A percentile compares a stretch with the other conserved stretches of the same genome.
Conservation (phyloP, 805 yeast species). For the Myxozyma vanderwaltii region DNA sequence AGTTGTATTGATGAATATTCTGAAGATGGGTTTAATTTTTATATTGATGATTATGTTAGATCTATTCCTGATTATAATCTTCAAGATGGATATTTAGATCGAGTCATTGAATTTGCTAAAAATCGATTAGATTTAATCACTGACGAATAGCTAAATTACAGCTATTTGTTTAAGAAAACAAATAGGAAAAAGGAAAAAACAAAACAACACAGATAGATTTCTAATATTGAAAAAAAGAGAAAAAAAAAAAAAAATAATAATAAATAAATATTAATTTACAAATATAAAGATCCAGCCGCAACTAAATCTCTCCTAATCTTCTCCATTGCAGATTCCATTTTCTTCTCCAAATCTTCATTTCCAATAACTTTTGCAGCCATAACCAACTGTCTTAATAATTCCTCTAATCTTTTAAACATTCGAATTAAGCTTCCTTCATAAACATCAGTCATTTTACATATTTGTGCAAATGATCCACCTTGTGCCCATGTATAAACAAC, state of each 20-base stretch:
- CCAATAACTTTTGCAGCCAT: conserved; percentile 95
- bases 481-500: conserved; percentile 96
- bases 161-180: no score
- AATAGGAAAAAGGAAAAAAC: no score
- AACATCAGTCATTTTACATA: conserved; percentile 98
- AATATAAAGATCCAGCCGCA: conserved; percentile 90
- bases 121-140: neutral
- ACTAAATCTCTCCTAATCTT: conserved; percentile 87
- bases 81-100: conserved; percentile 14
- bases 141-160: neutral
- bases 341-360: conserved; percentile 77
- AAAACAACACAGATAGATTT: no score
- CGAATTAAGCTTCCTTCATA: conserved; percentile 96
- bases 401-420: conserved; percentile 92
- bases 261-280: conserved; percentile 38
- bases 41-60: conserved; percentile 3
- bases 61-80: conserved; percentile 2
- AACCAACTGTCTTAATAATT: conserved; percentile 83
- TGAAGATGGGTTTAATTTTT: conserved; percentile 21
- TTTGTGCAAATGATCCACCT: conserved; percentile 94
- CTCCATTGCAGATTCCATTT: conserved; percentile 83
- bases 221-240: neutral
- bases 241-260: neutral
- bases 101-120: conserved; percentile 7
- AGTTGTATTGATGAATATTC: conserved; percentile 16